A percentile compares a stretch with the other conserved stretches of the same genome.
Conservation (phyloP, 805 yeast species). For the Starmerella asiatica region DNA sequence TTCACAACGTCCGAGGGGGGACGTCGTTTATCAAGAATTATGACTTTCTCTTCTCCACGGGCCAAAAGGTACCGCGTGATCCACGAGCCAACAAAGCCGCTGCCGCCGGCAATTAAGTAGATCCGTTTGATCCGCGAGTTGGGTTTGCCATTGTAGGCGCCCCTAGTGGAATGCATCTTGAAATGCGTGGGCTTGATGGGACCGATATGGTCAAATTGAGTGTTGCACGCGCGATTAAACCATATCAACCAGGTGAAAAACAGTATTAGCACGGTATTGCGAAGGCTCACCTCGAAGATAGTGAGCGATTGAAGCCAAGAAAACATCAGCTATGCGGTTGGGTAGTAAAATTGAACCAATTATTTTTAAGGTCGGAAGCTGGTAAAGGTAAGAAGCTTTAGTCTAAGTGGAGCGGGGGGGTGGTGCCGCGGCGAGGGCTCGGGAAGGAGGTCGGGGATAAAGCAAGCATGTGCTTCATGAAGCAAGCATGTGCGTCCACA, state of each 20-base stretch:
- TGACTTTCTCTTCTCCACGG: slow-evolving; percentile 20
- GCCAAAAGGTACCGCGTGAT: slow-evolving; percentile 23
- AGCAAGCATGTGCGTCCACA: too few relatives aligned
- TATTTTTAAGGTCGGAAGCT: too few relatives aligned
- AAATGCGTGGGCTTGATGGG: slow-evolving; percentile 11
- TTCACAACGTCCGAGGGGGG: slow-evolving; percentile 22
- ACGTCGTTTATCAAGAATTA: slow-evolving; percentile 17
- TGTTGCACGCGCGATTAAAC: slow-evolving; percentile 8
- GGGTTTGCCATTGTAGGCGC: slow-evolving; percentile 9
- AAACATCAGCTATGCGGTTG: background rate
- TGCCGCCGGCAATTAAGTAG: slow-evolving; percentile 24
- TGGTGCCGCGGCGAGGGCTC: too few relatives aligned
- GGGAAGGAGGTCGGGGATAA: too few relatives aligned
- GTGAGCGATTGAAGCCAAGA: background rate
- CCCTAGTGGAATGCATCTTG: slow-evolving; percentile 14
- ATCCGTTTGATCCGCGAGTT: slow-evolving; percentile 8
- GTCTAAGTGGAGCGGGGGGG: too few relatives aligned
- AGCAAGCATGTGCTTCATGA: too few relatives aligned
- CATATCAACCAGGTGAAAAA: slow-evolving; percentile 5
- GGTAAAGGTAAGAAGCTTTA: too few relatives aligned
- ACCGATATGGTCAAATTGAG: slow-evolving; percentile 1
- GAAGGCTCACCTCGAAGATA: background rate
- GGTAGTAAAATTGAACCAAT: too few relatives aligned
- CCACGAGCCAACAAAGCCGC: slow-evolving; percentile 26
- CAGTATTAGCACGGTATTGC: background rate